Base-by-base conservation (phyloP, 352 stramenopile genomes). In the Globisporangium abappressorium region DNA sequence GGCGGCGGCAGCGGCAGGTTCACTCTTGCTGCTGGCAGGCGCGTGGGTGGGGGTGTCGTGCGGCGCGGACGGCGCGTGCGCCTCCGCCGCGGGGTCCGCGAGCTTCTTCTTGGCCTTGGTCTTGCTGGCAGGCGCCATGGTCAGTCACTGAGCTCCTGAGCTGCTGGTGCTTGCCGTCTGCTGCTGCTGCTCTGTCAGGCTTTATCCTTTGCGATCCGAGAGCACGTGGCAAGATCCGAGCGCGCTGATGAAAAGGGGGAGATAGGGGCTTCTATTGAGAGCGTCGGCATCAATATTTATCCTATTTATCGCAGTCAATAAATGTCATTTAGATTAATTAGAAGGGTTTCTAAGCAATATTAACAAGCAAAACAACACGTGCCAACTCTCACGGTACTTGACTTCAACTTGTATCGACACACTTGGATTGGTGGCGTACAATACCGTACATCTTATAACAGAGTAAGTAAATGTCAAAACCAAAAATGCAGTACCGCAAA, bases 101-200 rank as follows among this genome's bases (percentile, higher is more conserved):
- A 47, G 49, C 54, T 74, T 77, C 75, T 89, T 90, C 69, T 89
- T 87, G 36, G 68, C 66, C 73, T 90, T 91, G 65, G 49, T 70
- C 49, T 54, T 68, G 63, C 64, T 70, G 28, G 57, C 38, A 64
- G 80, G 74, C 71, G 78, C 80, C 81, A 90, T 70, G 55, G 53
- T 64, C 20, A 22, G 30, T 53, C 58, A 51, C 36, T 65, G 33
- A 51, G 57, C 57, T 63, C 11, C 20, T 53, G 38, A 12, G 36
- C 36, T 46, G 2, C 38, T 46, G 34, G 34, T 46, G 14, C 38
- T 38, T 46, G 18, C n/a, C 5, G 11, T 12, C n/a, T 51, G 12
- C 49, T 66, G 28, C 43, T 26, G 58, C 14, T 28, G 41, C 24
- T 58, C 54, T 26, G 5, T 51, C 30, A 24, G 34, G 38, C 58